phyloP scores from a whole-genome alignment of 805 yeast genomes.

The Candida pseudoglaebosa region DNA sequence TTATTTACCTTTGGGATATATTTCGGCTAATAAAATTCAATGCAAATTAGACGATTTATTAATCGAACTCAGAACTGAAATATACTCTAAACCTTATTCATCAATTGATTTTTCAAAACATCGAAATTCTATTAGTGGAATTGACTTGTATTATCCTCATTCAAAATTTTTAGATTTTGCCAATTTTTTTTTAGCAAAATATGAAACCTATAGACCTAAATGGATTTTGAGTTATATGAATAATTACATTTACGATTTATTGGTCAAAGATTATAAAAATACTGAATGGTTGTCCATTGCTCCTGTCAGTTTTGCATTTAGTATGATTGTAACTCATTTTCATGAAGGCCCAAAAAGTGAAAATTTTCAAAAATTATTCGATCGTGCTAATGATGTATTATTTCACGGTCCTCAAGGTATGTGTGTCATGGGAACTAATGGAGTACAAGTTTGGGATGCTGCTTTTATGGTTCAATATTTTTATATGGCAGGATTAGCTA shows the following conservation, averaged over 20 bases:
- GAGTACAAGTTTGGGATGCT: slow-evolving; percentile 96
- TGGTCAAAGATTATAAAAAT: slow-evolving; percentile 70
- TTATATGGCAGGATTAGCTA: slow-evolving; percentile 75
- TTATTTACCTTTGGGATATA: slow-evolving; percentile 80
- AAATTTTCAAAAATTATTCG: slow-evolving; percentile 51
- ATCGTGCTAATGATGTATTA: slow-evolving; percentile 67
- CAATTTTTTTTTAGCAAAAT: slow-evolving; percentile 56
- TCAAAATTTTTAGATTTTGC: slow-evolving; percentile 58
- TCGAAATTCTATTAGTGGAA: slow-evolving; percentile 84
- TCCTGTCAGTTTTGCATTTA: slow-evolving; percentile 87
- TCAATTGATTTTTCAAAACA: slow-evolving; percentile 63
- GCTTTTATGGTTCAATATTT: slow-evolving; percentile 86
- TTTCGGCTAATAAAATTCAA: slow-evolving; percentile 52
- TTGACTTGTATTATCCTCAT: slow-evolving; percentile 93
- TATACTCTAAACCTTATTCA: slow-evolving; percentile 65
- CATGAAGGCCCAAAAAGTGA: slow-evolving; percentile 70
- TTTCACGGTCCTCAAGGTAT: slow-evolving; percentile 89
- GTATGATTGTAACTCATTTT: slow-evolving; percentile 62
- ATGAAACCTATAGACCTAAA: slow-evolving; percentile 72
- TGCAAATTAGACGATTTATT: slow-evolving; percentile 66
- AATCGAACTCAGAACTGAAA: slow-evolving; percentile 65
- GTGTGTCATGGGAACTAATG: slow-evolving; percentile 95
- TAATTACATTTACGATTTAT: slow-evolving; percentile 52
- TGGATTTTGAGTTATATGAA: slow-evolving; percentile 60
- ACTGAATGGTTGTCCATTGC: slow-evolving; percentile 86